Conservation (phyloP, 371 early-diverging fungal genomes). For the Syncephalis fuscata region DNA sequence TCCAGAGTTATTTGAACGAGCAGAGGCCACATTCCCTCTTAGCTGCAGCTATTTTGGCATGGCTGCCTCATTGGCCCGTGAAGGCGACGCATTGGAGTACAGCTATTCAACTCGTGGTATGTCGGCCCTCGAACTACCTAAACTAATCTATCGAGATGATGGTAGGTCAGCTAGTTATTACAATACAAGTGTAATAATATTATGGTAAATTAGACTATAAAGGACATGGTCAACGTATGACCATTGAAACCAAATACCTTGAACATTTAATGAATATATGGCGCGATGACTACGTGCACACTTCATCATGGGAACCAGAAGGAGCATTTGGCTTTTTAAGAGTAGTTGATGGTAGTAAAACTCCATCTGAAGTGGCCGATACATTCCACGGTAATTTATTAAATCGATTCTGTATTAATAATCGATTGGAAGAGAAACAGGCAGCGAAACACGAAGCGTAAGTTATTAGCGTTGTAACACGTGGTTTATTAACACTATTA, state of each 20-base stretch:
- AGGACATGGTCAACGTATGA: not conserved
- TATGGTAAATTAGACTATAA: not conserved
- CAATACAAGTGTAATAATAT: constrained; percentile 15
- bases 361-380: not conserved
- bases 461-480: too few species aligned
- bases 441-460: too few species aligned
- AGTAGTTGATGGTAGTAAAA: not conserved
- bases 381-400: not conserved
- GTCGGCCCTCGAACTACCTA: constrained; percentile 45
- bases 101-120: constrained; percentile 42
- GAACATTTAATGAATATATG: not conserved
- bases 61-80: constrained; percentile 43
- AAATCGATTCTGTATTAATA: not conserved
- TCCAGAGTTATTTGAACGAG: constrained; percentile 95
- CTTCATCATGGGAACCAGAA: not conserved
- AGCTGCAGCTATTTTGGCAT: constrained; percentile 37
- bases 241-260: constrained; percentile 1
- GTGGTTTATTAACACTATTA: too few species aligned
- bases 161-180: constrained; percentile 32
- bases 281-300: not conserved
- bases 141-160: constrained; percentile 46
- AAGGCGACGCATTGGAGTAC: constrained; percentile 29
- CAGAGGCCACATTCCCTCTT: constrained; percentile 61
- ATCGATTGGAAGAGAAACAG: not conserved
- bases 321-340: not conserved